A percentile compares a stretch with the other conserved stretches of the same genome.
phyloP scores from a whole-genome alignment of 257 asterid genomes.

The Nicotiana knightiana region DNA sequence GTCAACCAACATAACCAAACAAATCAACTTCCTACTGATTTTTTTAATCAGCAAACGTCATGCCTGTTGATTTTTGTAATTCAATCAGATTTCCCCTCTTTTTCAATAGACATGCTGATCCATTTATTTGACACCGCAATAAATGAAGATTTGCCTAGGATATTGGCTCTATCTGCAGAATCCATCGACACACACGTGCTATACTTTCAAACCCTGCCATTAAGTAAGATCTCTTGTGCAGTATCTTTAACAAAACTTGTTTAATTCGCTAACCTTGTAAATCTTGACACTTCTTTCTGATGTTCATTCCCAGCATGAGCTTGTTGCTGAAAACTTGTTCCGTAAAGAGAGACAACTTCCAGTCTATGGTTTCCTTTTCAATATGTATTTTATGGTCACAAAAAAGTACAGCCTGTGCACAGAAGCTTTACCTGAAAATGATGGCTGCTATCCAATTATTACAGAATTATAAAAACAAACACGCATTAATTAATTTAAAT shows the following conservation, averaged over 20 bases:
- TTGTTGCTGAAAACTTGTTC: neutral
- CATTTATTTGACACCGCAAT: conserved; percentile 42
- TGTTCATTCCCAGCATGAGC: neutral
- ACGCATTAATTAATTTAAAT: neutral
- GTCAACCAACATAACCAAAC: neutral
- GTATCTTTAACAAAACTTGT: neutral
- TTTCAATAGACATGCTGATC: neutral
- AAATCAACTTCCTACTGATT: neutral
- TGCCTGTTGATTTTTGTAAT: conserved; percentile 3
- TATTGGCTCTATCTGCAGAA: conserved; percentile 86
- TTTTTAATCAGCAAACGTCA: neutral
- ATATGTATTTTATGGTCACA: neutral
- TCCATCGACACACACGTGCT: conserved; percentile 82
- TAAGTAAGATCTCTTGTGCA: conserved; percentile 46
- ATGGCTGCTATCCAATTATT: neutral
- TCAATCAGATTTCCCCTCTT: neutral
- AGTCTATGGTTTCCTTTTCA: neutral
- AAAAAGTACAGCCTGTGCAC: neutral
- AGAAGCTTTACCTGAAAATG: neutral
- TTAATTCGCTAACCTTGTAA: neutral
- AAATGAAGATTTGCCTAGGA: conserved; percentile 73
- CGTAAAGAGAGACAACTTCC: neutral
- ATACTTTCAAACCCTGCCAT: conserved; percentile 95
- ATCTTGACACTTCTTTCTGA: neutral
- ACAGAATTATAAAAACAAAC: neutral